Base-by-base conservation (phyloP, 768 basidiomycete genomes). In the Auricularia cornea region DNA sequence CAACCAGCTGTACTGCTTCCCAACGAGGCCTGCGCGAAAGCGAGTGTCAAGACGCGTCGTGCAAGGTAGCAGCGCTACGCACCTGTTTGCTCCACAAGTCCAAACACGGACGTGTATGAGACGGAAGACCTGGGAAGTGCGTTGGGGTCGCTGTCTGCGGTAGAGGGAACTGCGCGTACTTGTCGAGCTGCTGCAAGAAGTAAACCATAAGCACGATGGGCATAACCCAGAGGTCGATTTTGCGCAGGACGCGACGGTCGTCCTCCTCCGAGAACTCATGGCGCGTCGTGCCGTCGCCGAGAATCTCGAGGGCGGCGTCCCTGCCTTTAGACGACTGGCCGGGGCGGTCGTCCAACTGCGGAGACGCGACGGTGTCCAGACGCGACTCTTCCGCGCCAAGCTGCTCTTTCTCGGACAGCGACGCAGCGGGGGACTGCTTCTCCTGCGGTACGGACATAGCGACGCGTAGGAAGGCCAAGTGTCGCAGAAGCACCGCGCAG, bases 41-140 rank as follows among this genome's bases (percentile, higher is more conserved):
- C 76, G 71, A 35, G 69, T 73, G 75, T 56, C 31, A 56, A 40
- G 20, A n/a, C 30, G 30, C 28, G 40, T 44, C 26, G 14, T 48
- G 32, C 23, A 54, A 11, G 6, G 29, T 57, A 38, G 8, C 12
- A 18, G 33, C 33, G 28, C 54, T 54, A 63, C 71, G 32, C 62
- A 76, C 75, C 68, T 6, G 78, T 73, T 52, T 76, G 73, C 16
- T 70, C 60, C 12, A 74, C 73, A 40, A 81, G 73, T 14, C 74
- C 74, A 65, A 80, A 82, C 8, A 81, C 78, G 5, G 80, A 78
- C 1, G 81, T 76, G 65, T 81, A 83, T 10, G 79, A 80, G 26
- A 83, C 68, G 2, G 80, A 79, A 2, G 79, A 79, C 64, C 76
- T 78, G 41, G 18, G 23, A 16, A 28, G 41, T n/a, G n/a, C 40